Percentiles rank a stretch among this genome's conserved stretches.
Conservation (phyloP, 2,329 filamentous ascomycete species). For the Nemania bipapillata region DNA sequence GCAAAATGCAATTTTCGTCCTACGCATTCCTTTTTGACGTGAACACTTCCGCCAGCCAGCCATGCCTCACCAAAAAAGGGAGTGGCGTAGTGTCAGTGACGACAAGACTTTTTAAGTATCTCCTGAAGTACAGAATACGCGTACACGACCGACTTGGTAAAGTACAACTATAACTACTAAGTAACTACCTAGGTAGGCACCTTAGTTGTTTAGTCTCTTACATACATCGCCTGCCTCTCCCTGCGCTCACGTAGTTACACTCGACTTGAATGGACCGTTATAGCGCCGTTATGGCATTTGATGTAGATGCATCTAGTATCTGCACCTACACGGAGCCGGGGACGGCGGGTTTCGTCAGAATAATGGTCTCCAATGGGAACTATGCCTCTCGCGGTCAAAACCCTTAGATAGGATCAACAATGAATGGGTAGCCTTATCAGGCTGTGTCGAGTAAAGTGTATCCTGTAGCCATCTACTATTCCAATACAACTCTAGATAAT, state of each 20-base stretch:
- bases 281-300: too few relatives aligned
- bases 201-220: too few relatives aligned
- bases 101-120: background rate
- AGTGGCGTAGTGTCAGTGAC: background rate
- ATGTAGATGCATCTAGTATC: background rate
- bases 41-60: background rate
- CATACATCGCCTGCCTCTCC: too few relatives aligned
- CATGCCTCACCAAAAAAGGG: background rate
- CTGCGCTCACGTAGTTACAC: too few relatives aligned
- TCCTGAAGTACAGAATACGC: background rate
- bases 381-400: background rate
- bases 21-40: conserved; percentile 4
- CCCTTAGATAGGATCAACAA: background rate
- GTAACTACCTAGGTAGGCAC: too few relatives aligned
- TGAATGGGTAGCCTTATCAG: conserved; percentile 5
- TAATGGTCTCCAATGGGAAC: background rate
- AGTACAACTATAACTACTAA: too few relatives aligned
- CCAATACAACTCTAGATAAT: background rate
- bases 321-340: too few relatives aligned
- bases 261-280: too few relatives aligned
- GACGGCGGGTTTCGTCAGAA: background rate
- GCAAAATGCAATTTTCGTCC: background rate
- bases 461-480: background rate
- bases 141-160: too few relatives aligned
- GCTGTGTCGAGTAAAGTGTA: background rate